Percentiles rank a stretch among this genome's conserved stretches.
Conservation (phyloP, 2,329 filamentous ascomycete genomes). For the Aspergillus glaucus region DNA sequence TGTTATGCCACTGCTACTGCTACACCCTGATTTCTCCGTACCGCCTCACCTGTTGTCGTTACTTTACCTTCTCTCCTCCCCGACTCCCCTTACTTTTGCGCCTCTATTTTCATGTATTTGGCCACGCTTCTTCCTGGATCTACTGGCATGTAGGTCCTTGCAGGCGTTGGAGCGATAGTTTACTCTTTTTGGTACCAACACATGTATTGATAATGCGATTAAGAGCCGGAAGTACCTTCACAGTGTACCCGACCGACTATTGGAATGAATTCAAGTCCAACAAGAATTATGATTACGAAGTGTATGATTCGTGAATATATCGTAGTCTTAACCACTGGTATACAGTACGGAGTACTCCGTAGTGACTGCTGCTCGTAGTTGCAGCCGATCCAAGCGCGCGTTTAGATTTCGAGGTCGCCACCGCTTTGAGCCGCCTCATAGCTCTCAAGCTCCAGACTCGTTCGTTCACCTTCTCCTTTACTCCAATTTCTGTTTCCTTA, state of each 20-base stretch:
- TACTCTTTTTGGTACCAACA: slow-evolving; percentile 13
- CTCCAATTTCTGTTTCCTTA: background rate
- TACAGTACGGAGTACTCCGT: no score
- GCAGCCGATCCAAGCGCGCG: slow-evolving; percentile 11
- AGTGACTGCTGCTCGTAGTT: no score
- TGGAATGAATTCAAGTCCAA: slow-evolving; percentile 16
- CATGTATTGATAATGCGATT: slow-evolving; percentile 18
- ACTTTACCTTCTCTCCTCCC: background rate
- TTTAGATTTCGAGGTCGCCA: slow-evolving; percentile 3
- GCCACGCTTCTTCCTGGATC: slow-evolving; percentile 1
- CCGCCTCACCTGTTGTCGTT: background rate
- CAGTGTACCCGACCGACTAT: slow-evolving; percentile 2
- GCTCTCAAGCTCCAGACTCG: slow-evolving; percentile 3
- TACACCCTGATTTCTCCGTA: background rate
- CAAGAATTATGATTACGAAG: slow-evolving; percentile 25
- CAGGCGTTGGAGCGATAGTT: slow-evolving; percentile 5
- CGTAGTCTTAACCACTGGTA: background rate
- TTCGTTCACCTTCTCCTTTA: background rate
- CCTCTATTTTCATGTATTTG: background rate
- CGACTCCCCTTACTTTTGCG: background rate
- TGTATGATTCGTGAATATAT: slow-evolving; percentile 23
- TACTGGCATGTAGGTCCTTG: background rate
- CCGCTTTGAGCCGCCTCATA: slow-evolving; percentile 9
- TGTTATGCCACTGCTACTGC: slow-evolving; percentile 1
- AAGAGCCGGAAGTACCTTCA: slow-evolving; percentile 5